Evolutionary conservation across 345 rosid genomes (phyloP).

Genomic region (Salix purpurea): DNA sequence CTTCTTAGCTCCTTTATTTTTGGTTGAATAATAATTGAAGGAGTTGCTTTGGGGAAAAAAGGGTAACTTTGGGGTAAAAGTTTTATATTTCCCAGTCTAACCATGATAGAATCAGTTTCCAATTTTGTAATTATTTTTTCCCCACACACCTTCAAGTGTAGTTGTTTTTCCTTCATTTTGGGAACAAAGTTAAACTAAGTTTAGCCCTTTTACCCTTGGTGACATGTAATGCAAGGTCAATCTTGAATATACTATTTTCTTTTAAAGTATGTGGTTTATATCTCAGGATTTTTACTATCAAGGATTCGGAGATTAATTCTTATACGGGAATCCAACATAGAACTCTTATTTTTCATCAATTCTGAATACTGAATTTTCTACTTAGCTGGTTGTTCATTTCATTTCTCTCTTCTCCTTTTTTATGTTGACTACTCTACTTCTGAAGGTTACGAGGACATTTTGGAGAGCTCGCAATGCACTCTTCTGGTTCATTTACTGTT

Average conservation of each 20-base stretch:
- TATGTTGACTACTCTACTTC: constrained; percentile 1
- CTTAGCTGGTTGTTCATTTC: background rate
- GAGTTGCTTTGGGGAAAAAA: background rate
- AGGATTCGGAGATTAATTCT: background rate
- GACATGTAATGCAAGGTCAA: background rate
- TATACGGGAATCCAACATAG: background rate
- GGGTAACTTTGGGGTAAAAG: background rate
- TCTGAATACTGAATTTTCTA: background rate
- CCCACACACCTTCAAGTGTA: too few species aligned
- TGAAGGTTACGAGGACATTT: constrained; percentile 74
- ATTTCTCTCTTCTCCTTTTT: background rate
- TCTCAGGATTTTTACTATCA: background rate
- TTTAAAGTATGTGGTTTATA: background rate
- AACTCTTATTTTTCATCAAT: background rate
- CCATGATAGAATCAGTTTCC: background rate
- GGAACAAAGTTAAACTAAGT: background rate
- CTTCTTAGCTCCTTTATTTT: constrained; percentile 6
- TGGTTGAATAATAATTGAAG: background rate
- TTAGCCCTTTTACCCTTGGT: background rate
- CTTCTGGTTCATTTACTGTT: constrained; percentile 81
- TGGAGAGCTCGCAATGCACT: constrained; percentile 65
- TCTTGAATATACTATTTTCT: background rate
- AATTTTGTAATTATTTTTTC: background rate
- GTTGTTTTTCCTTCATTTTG: too few species aligned
- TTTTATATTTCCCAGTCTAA: background rate